Evolutionary conservation across 306 rosid species (phyloP).

Genomic region (Quercus aquifolioides): DNA sequence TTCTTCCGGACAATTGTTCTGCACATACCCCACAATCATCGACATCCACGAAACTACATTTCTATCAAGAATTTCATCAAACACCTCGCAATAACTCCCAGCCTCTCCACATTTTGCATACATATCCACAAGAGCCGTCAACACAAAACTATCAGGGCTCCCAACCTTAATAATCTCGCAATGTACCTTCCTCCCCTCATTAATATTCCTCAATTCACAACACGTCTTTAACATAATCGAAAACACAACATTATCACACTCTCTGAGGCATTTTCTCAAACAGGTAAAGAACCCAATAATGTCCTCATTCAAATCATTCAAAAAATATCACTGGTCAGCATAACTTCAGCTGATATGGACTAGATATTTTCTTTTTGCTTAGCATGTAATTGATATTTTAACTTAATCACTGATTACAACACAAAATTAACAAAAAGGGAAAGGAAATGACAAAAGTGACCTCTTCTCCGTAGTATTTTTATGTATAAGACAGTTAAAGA

Average conservation of each 20-base stretch:
- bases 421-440: too few species aligned
- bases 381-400: too few species aligned
- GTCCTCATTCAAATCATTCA: slow-evolving; percentile 39
- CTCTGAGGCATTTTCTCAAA: slow-evolving; percentile 29
- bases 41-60: slow-evolving; percentile 67
- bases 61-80: slow-evolving; percentile 46
- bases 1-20: slow-evolving; percentile 52
- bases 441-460: too few species aligned
- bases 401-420: too few species aligned
- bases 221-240: slow-evolving; percentile 57
- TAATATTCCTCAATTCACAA: slow-evolving; percentile 44
- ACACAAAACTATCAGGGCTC: slow-evolving; percentile 41
- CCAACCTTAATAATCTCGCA: slow-evolving; percentile 50
- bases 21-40: slow-evolving; percentile 72
- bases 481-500: too few species aligned
- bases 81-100: slow-evolving; percentile 28
- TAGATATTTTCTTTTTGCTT: too few species aligned
- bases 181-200: slow-evolving; percentile 45
- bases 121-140: slow-evolving; percentile 49
- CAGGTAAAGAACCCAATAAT: slow-evolving; percentile 41
- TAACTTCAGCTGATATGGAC: too few species aligned
- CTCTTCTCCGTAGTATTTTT: too few species aligned
- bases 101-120: slow-evolving; percentile 49
- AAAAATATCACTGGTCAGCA: slow-evolving; percentile 36
- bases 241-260: slow-evolving; percentile 42